These are phyloP conservation scores for Boletus subparvulus DNA, from an alignment of 768 basidiomycete species.

Conservation along the genomic window DNA sequence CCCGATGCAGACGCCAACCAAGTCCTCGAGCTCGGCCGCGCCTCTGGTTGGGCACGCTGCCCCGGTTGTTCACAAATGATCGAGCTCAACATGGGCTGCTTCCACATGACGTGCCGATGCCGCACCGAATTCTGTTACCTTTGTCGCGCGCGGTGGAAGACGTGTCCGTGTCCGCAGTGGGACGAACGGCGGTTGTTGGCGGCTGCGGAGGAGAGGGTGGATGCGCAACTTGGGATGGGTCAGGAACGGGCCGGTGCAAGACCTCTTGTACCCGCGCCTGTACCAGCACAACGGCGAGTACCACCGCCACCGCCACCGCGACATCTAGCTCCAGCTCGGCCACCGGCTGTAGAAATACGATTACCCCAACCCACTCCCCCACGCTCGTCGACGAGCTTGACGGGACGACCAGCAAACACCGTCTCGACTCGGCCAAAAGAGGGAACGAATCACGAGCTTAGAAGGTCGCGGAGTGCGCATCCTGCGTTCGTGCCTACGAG, in stretches of 20 bases:
- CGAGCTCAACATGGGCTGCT: conserved; percentile 39
- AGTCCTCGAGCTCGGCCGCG: conserved; percentile 26
- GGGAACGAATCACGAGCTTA: neutral
- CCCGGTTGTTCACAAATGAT: conserved; percentile 41
- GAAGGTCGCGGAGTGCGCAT: neutral
- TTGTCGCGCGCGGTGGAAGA: conserved; percentile 61
- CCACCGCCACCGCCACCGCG: neutral
- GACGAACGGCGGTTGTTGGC: conserved; percentile 46
- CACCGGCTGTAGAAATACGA: neutral
- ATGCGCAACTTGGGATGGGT: conserved; percentile 33
- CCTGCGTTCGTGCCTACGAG: neutral
- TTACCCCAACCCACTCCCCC: neutral
- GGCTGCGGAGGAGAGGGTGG: conserved; percentile 47
- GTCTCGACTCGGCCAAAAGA: neutral
- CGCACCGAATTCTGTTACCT: conserved; percentile 43
- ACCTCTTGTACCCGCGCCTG: no score
- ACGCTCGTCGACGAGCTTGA: conserved; percentile 2
- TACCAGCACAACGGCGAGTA: neutral
- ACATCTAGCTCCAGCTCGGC: neutral
- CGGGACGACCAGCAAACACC: neutral
- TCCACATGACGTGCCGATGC: conserved; percentile 43
- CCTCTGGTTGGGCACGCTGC: conserved; percentile 38
- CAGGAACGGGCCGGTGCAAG: conserved; percentile 22
- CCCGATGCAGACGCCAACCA: conserved; percentile 25
- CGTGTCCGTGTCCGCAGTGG: conserved; percentile 64